phyloP scores from a whole-genome alignment of 768 basidiomycete genomes.

The Boletus sp. region DNA sequence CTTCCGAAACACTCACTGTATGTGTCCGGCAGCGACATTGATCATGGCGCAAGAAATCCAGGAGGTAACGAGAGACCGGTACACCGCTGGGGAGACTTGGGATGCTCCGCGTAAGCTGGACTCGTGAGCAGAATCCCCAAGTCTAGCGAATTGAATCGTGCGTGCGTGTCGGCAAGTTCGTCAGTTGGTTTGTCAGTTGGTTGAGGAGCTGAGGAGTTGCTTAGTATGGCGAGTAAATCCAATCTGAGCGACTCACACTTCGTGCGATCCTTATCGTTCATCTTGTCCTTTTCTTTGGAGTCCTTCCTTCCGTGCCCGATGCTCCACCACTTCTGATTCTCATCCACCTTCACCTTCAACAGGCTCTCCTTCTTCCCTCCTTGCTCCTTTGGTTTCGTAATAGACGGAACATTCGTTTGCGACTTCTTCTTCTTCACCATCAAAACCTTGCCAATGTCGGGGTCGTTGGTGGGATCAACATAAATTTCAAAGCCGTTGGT shows the following conservation, averaged over 20 bases:
- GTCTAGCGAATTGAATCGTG: conserved; percentile 65
- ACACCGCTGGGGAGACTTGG: conserved; percentile 4
- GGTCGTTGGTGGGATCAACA: conserved; percentile 62
- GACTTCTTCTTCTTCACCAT: conserved; percentile 79
- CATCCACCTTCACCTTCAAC: conserved; percentile 42
- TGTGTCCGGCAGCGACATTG: conserved; percentile 20
- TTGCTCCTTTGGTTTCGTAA: conserved; percentile 32
- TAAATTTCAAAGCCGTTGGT: conserved; percentile 65
- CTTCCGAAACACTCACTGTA: conserved; percentile 14
- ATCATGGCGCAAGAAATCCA: conserved; percentile 30
- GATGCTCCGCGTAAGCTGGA: conserved; percentile 16
- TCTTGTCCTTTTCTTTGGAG: conserved; percentile 58
- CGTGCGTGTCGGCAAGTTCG: conserved; percentile 32
- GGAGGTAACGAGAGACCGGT: conserved; percentile 21
- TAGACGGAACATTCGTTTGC: conserved; percentile 52
- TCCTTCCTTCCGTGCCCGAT: conserved; percentile 73
- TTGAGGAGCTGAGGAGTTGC: conserved; percentile 41
- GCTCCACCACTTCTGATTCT: conserved; percentile 77
- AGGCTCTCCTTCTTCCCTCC: conserved; percentile 32
- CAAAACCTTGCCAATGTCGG: conserved; percentile 64
- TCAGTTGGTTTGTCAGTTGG: conserved; percentile 31
- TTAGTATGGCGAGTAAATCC: conserved; percentile 4
- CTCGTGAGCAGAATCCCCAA: conserved; percentile 36
- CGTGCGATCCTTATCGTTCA: conserved; percentile 34
- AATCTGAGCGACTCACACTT: conserved; percentile 23